These are phyloP conservation scores for Stephania japonica DNA, from an alignment of 164 flowering plant species.

Conservation along the genomic window DNA sequence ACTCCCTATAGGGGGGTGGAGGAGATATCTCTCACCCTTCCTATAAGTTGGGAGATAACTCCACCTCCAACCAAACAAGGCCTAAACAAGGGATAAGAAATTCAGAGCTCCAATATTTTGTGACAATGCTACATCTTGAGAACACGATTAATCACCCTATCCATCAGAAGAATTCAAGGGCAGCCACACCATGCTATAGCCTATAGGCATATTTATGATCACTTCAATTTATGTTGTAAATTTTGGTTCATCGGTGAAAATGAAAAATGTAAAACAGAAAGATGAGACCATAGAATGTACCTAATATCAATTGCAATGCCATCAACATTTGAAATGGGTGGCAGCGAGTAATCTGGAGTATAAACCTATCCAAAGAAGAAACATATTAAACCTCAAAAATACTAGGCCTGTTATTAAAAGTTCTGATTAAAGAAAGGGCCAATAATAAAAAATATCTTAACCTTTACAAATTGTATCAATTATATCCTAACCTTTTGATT, in stretches of 20 bases:
- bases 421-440: neutral
- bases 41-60: too few relatives aligned
- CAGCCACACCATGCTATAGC: neutral
- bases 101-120: too few relatives aligned
- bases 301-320: constrained; percentile 59
- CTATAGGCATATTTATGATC: neutral
- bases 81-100: too few relatives aligned
- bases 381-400: constrained; percentile 6
- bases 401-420: neutral
- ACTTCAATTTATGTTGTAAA: neutral
- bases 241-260: neutral
- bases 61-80: too few relatives aligned
- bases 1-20: too few relatives aligned
- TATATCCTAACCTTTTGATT: too few relatives aligned
- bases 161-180: too few relatives aligned
- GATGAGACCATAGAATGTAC: constrained; percentile 18
- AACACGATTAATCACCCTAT: too few relatives aligned
- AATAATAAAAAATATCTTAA: too few relatives aligned
- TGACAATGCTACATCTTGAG: too few relatives aligned
- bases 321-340: constrained; percentile 44
- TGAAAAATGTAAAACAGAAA: neutral
- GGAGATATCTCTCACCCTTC: too few relatives aligned
- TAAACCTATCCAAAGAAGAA: constrained; percentile 30
- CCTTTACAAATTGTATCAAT: too few relatives aligned
- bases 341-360: constrained; percentile 52